Percentiles rank a stretch among this genome's conserved stretches.
These are phyloP conservation scores for Petunia secreta DNA, from an alignment of 257 asterid species.

Conservation along the genomic window DNA sequence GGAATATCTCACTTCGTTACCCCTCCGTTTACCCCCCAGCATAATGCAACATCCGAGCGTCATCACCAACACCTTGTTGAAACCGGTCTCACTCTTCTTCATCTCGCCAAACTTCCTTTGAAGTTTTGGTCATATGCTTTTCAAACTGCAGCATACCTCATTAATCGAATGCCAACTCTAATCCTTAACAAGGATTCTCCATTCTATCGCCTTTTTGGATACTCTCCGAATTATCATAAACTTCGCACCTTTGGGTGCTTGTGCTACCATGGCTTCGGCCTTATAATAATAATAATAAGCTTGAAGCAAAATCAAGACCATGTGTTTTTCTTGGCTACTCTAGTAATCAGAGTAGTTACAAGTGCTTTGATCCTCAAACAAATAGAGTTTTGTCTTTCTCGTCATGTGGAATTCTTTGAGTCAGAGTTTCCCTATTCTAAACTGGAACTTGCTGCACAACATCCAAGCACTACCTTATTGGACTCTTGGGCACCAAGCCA, in stretches of 20 bases:
- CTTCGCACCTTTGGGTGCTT: neutral
- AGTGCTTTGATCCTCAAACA: neutral
- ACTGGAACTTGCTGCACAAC: too few relatives aligned
- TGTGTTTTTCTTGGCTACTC: conserved; percentile 22
- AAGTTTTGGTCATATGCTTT: conserved; percentile 12
- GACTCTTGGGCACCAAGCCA: too few relatives aligned
- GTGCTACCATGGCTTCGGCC: conserved; percentile 1
- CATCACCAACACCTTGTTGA: neutral
- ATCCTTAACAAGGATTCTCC: neutral
- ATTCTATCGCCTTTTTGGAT: neutral
- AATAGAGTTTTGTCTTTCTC: neutral
- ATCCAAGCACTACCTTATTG: too few relatives aligned
- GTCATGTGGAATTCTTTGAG: conserved; percentile 25
- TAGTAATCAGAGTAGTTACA: neutral
- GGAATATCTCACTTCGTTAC: conserved; percentile 1
- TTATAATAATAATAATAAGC: conserved; percentile 13
- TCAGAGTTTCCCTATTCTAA: neutral
- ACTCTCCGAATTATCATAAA: neutral
- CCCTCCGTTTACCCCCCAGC: conserved; percentile 9
- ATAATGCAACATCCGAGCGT: neutral
- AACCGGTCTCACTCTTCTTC: neutral
- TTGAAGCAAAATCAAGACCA: conserved; percentile 12
- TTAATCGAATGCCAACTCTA: conserved; percentile 3
- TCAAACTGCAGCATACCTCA: neutral
- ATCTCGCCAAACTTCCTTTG: neutral